phyloP scores from a whole-genome alignment of 2,329 filamentous ascomycete species.

The Claviceps maximensis region DNA sequence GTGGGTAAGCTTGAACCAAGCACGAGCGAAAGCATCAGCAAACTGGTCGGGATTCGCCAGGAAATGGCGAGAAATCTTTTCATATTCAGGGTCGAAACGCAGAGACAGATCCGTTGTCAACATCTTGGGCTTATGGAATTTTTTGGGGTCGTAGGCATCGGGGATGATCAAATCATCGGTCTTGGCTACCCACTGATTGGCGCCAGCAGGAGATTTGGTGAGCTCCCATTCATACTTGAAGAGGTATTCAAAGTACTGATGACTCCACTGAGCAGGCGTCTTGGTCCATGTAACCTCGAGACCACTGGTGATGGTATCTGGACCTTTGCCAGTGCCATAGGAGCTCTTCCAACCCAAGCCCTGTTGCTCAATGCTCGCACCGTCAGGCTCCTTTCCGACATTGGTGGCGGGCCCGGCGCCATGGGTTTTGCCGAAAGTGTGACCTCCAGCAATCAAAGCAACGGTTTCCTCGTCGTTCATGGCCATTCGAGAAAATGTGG shows the following conservation, averaged over 20 bases:
- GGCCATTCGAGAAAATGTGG: constrained; percentile 65
- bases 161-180: constrained; percentile 53
- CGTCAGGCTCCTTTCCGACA: constrained; percentile 55
- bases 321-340: constrained; percentile 52
- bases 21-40: constrained; percentile 53
- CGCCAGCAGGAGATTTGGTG: constrained; percentile 61
- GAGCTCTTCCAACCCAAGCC: constrained; percentile 62
- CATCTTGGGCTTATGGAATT: constrained; percentile 67
- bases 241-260: constrained; percentile 61
- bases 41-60: constrained; percentile 56
- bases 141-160: constrained; percentile 53
- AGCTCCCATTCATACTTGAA: constrained; percentile 70
- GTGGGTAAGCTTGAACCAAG: constrained; percentile 77
- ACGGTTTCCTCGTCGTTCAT: constrained; percentile 78
- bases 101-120: constrained; percentile 63
- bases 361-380: constrained; percentile 48
- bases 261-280: constrained; percentile 64
- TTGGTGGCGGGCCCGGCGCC: constrained; percentile 53
- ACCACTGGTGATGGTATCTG: constrained; percentile 60
- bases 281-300: constrained; percentile 71
- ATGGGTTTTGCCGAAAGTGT: constrained; percentile 72
- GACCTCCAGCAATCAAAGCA: constrained; percentile 64
- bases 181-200: constrained; percentile 67
- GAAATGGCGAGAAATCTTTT: constrained; percentile 63
- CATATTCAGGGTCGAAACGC: constrained; percentile 57